Evolutionary conservation across 1,284 basidiomycete species (phyloP).

Genomic region (Malassezia sp.): DNA sequence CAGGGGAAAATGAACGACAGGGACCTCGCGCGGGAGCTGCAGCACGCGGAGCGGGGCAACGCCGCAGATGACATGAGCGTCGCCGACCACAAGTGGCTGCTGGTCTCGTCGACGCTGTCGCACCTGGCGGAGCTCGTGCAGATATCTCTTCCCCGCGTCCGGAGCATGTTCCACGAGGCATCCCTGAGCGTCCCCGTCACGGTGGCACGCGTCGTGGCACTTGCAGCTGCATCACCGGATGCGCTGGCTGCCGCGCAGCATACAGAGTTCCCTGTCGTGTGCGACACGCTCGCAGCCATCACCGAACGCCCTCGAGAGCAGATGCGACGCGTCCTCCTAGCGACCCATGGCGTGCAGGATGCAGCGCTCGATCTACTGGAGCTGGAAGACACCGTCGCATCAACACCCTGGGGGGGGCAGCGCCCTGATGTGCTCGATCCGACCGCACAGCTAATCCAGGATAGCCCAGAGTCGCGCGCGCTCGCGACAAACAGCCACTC

Average conservation of each 20-base stretch:
- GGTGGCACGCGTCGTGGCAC: constrained; percentile 24
- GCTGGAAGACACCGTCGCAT: constrained; percentile 21
- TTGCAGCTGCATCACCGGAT: constrained; percentile 20
- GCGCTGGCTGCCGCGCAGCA: constrained; percentile 16
- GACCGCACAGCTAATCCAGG: constrained; percentile 15
- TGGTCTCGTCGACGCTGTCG: constrained; percentile 37
- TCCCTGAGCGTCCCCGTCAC: constrained; percentile 31
- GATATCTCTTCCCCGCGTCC: constrained; percentile 20
- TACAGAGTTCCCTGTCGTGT: constrained; percentile 21
- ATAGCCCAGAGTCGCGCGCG: too few relatives aligned
- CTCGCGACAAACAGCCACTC: constrained; percentile 15
- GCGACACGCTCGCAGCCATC: constrained; percentile 21
- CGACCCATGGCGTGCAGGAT: constrained; percentile 35
- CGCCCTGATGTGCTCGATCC: constrained; percentile 33
- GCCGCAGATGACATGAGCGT: constrained; percentile 19
- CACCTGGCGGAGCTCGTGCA: constrained; percentile 34
- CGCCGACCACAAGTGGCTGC: constrained; percentile 37
- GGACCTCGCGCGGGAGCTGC: constrained; percentile 27
- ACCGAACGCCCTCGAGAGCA: constrained; percentile 5
- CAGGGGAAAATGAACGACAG: constrained; percentile 19
- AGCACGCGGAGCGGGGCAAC: constrained; percentile 25
- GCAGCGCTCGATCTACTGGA: constrained; percentile 38
- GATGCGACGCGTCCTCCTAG: constrained; percentile 23
- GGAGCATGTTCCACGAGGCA: constrained; percentile 25
- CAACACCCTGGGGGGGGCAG: constrained; percentile 14